Base-by-base conservation (phyloP, 1,139 yeast genomes). In the Taphrina pruni region DNA sequence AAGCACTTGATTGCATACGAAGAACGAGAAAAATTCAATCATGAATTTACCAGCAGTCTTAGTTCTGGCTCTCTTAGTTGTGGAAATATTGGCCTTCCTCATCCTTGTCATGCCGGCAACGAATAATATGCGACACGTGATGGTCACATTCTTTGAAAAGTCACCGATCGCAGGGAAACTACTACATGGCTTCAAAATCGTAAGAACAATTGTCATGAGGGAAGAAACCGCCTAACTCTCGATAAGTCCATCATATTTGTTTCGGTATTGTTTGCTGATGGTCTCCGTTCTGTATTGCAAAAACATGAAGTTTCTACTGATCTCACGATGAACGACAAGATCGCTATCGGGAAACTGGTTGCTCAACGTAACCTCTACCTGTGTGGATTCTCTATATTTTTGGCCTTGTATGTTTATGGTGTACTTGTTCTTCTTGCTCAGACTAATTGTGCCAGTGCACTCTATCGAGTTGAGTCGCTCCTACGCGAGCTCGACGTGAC, bases 331-430 rank as follows among this genome's bases (percentile, higher is more conserved):
- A 55, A 46, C 20, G 67, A 64, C 55, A 64, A 64, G 43, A 26
- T 64, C 14, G 54, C 67, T 12, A 32, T 43, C 11, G 67, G 61
- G 17, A 64, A 64, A 41, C 48, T 64, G 36, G 61, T 64, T 11
- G 54, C 60, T n/a, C 67, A 64, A 39, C 56, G 67, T 21, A 64
- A 64, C 32, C 55, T 64, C 14, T 64, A 64, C 26, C 67, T 64
- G 8, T 64, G 67, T 20, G 67, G 67, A 43, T 64, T 64, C 41
- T 54, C 61, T 46, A 32, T 64, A n/a, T 64, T 64, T 39, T 55
- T 64, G 21, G 67, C 67, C 32, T 64, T 64, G 62, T 58, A 45
- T 38, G 62, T 6, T 21, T 11, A 54, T 51, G 11, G 1, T 35
- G 11, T 35, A 20, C 41, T 35, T 36, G 17, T 12, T 32, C 17